A percentile compares a stretch with the other conserved stretches of the same genome.
These are phyloP conservation scores for Rhodofomes roseus DNA, from an alignment of 1,284 basidiomycete species.

Conservation along the genomic window DNA sequence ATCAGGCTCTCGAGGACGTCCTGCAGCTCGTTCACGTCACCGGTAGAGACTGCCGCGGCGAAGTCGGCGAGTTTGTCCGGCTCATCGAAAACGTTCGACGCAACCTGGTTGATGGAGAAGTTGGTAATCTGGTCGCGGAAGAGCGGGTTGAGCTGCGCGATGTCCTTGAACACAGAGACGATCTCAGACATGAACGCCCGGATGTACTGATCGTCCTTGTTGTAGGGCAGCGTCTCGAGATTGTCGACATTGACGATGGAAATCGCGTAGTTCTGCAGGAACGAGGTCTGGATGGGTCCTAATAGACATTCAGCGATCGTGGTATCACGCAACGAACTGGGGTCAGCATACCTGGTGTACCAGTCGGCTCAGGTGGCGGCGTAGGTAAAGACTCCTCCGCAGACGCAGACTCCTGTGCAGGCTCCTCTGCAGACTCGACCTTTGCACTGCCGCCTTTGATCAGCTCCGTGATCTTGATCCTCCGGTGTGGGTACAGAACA, in stretches of 20 bases:
- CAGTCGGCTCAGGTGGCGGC: slow-evolving; percentile 31
- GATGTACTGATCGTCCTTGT: slow-evolving; percentile 92
- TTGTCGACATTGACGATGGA: slow-evolving; percentile 93
- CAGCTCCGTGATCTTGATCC: slow-evolving; percentile 89
- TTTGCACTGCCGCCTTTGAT: slow-evolving; percentile 57
- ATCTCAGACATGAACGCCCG: slow-evolving; percentile 97
- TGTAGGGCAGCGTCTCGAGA: slow-evolving; percentile 76
- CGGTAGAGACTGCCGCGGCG: slow-evolving; percentile 92
- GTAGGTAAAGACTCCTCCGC: slow-evolving; percentile 33
- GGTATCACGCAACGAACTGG: not conserved
- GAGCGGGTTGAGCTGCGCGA: slow-evolving; percentile 94
- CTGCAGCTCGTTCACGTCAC: slow-evolving; percentile 89
- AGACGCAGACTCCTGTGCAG: slow-evolving; percentile 45
- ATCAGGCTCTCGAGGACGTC: slow-evolving; percentile 87
- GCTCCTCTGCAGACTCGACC: slow-evolving; percentile 57
- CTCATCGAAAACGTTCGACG: slow-evolving; percentile 97
- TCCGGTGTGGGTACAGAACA: slow-evolving; percentile 92
- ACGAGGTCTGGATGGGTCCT: slow-evolving; percentile 80
- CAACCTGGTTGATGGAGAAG: slow-evolving; percentile 93
- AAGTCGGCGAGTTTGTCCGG: slow-evolving; percentile 98
- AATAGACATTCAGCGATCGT: not conserved
- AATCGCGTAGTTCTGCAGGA: slow-evolving; percentile 86
- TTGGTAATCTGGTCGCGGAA: slow-evolving; percentile 99
- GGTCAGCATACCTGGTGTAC: slow-evolving; percentile 15
- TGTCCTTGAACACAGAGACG: slow-evolving; percentile 98